These are phyloP conservation scores for Aspergillus puulaauensis DNA, from an alignment of 2,329 filamentous ascomycete species.

Conservation along the genomic window DNA sequence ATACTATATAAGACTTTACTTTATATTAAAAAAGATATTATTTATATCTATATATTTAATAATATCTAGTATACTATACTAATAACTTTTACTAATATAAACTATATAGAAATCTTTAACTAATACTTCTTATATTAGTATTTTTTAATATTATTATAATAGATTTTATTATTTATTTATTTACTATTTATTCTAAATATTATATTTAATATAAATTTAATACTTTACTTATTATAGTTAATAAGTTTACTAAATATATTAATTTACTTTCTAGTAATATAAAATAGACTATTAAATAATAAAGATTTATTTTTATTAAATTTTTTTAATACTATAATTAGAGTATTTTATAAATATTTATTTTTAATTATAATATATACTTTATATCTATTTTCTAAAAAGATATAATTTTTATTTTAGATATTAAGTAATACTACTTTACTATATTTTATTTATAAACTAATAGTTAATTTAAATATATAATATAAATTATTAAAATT, in stretches of 20 bases:
- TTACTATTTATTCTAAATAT: background rate
- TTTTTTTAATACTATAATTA: conserved; percentile 1
- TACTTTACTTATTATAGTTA: background rate
- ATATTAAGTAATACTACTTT: background rate
- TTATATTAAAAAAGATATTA: background rate
- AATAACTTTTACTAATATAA: background rate
- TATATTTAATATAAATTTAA: background rate
- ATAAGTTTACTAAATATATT: too few relatives aligned
- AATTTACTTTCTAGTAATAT: background rate
- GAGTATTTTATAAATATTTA: too few relatives aligned
- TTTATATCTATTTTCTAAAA: too few relatives aligned
- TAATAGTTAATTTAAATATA: background rate
- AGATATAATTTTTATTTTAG: too few relatives aligned
- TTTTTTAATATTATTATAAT: background rate
- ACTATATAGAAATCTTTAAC: background rate
- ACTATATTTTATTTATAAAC: background rate
- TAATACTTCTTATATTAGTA: background rate
- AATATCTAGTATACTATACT: background rate
- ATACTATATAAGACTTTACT: background rate
- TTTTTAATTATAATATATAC: too few relatives aligned
- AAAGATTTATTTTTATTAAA: background rate
- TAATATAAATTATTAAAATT: background rate
- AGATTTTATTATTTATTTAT: background rate
- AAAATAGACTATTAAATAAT: background rate
- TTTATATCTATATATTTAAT: background rate